These are phyloP conservation scores for Plasmopara muralis DNA, from an alignment of 352 stramenopile species.

Conservation along the genomic window DNA sequence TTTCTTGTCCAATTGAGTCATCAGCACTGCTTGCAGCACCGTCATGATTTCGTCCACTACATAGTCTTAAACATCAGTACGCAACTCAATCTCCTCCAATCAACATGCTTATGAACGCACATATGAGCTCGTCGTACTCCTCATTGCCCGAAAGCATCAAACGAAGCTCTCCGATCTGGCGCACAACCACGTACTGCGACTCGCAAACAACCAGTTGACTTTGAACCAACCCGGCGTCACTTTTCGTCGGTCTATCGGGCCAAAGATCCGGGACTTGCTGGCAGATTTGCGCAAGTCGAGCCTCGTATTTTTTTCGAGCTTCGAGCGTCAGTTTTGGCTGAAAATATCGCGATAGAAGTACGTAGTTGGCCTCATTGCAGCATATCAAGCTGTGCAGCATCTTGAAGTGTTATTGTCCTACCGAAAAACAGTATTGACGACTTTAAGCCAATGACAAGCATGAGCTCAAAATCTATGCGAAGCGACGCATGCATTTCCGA, in stretches of 20 bases:
- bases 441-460: slow-evolving; percentile 9
- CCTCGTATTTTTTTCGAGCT: slow-evolving; percentile 39
- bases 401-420: neutral
- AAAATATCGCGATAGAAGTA: slow-evolving; percentile 67
- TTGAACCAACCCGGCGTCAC: slow-evolving; percentile 5
- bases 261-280: slow-evolving; percentile 30
- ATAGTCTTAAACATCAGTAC: slow-evolving; percentile 2
- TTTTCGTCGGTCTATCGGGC: slow-evolving; percentile 18
- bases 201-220: slow-evolving; percentile 51
- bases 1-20: slow-evolving; percentile 64
- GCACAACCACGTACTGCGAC: slow-evolving; percentile 53
- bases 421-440: neutral
- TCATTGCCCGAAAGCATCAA: slow-evolving; percentile 50
- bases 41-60: slow-evolving; percentile 55
- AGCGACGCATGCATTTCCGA: slow-evolving; percentile 23
- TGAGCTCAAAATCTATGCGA: slow-evolving; percentile 1
- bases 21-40: slow-evolving; percentile 40
- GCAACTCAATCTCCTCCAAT: neutral
- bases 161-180: slow-evolving; percentile 49
- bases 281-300: slow-evolving; percentile 42
- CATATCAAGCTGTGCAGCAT: slow-evolving; percentile 68
- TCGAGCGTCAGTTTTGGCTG: slow-evolving; percentile 36
- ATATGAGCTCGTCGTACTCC: slow-evolving; percentile 70
- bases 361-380: slow-evolving; percentile 59
- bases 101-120: slow-evolving; percentile 25